Percentiles rank a stretch among this genome's conserved stretches.
phyloP scores from a whole-genome alignment of 2,329 filamentous ascomycete species.

The Ilyonectria sp. region DNA sequence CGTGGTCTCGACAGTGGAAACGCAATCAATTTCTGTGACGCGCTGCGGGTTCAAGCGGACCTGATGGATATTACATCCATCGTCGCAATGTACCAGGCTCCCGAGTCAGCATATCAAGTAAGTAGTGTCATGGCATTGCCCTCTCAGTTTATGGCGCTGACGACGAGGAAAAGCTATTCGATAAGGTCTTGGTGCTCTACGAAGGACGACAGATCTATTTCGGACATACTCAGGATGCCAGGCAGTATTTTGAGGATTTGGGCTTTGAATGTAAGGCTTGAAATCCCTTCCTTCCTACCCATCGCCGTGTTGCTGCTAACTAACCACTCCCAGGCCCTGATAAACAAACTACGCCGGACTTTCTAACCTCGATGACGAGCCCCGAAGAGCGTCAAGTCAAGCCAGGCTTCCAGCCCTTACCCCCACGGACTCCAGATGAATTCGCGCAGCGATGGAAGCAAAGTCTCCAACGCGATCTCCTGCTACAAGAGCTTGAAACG shows the following conservation, averaged over 20 bases:
- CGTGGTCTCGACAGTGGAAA: constrained; percentile 41
- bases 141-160: neutral
- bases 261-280: constrained; percentile 66
- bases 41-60: constrained; percentile 35
- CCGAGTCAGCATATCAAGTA: constrained; percentile 38
- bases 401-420: constrained; percentile 42
- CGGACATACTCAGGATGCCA: constrained; percentile 69
- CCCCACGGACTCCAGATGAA: constrained; percentile 53
- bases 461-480: constrained; percentile 4
- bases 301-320: neutral
- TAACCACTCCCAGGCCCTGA: constrained; percentile 55
- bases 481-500: constrained; percentile 43
- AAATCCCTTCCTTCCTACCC: too few species aligned
- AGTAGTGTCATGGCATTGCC: neutral
- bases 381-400: constrained; percentile 51
- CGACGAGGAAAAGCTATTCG: constrained; percentile 58
- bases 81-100: constrained; percentile 41
- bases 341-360: constrained; percentile 74
- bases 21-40: constrained; percentile 29
- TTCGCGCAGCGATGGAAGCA: constrained; percentile 53
- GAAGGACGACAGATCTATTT: constrained; percentile 78
- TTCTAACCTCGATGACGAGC: constrained; percentile 69
- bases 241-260: constrained; percentile 71
- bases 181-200: constrained; percentile 77
- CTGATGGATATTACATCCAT: constrained; percentile 32